These are phyloP conservation scores for Scolecobasidium constrictum DNA, from an alignment of 2,329 filamentous ascomycete genomes.

Conservation along the genomic window DNA sequence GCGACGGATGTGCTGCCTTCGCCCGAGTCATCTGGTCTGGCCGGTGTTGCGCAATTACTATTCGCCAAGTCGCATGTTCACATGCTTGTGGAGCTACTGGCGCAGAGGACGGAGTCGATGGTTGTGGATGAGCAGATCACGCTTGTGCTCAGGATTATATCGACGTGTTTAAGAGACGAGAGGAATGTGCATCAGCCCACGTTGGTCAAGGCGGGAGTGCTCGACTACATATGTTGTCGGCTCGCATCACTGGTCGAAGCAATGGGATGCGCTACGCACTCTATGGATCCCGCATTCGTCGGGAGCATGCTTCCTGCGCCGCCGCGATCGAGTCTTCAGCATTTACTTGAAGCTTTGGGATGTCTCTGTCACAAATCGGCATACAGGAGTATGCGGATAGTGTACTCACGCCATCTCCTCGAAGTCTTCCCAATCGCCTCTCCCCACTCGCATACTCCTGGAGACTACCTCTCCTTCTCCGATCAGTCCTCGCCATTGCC, in stretches of 20 bases:
- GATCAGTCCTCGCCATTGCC: conserved; percentile 1
- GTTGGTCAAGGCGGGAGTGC: conserved; percentile 60
- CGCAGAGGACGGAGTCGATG: conserved; percentile 12
- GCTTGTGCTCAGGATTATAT: conserved; percentile 49
- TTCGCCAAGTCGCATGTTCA: conserved; percentile 53
- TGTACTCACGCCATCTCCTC: conserved; percentile 30
- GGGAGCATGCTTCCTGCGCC: conserved; percentile 4
- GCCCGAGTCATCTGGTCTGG: conserved; percentile 1
- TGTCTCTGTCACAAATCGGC: conserved; percentile 70
- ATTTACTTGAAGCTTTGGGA: conserved; percentile 66
- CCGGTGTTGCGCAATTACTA: conserved; percentile 30
- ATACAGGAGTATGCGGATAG: conserved; percentile 57
- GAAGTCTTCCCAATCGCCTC: conserved; percentile 15
- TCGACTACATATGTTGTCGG: conserved; percentile 67
- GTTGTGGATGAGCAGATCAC: conserved; percentile 50
- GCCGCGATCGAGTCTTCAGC: conserved; percentile 38
- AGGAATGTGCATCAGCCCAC: conserved; percentile 52
- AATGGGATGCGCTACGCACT: conserved; percentile 46
- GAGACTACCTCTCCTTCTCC: conserved; percentile 1
- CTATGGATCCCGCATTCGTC: background rate
- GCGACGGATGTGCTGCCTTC: conserved; percentile 6
- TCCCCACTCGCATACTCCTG: no score
- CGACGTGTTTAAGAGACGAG: background rate
- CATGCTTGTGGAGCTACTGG: conserved; percentile 54
- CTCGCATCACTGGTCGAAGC: conserved; percentile 51